Evolutionary conservation across 768 basidiomycete species (phyloP), one percentile per base, ranked within the genome.

Genomic region (Termitomyces sp.): DNA sequence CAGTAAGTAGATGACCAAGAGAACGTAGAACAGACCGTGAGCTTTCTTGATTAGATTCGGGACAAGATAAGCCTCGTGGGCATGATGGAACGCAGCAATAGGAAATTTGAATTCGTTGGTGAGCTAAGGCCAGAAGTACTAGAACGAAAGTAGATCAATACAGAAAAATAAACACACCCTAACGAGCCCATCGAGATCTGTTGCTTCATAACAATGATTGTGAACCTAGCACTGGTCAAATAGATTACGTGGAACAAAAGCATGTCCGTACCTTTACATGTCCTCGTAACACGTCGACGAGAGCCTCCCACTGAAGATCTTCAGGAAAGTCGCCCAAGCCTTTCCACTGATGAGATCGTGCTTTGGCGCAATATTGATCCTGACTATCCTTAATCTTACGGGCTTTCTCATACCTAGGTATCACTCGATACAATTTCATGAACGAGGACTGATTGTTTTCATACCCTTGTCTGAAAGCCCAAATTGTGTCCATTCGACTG

Each of bases 21-120:
- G 53, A 8, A 19, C 32, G 5, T 16, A 27, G 34, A 43, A 70
- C 84, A 53, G 50, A 79, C 79, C 90, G 62, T 79, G 89, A 44
- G 83, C 81, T 61, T 78, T 76, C 69, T 88, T 91, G 61, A 95
- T 72, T 14, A 88, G 67, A 39, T 87, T 84, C 1, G 91, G 88
- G 21, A 94, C 86, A 12, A 94, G 79, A 63, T 88, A 94, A 0
- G 90, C 85, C 63, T 93, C 90, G 55, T 84, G 83, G 1, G 91
- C 91, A 56, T 86, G 83, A 64, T 92, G 91, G 66, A 92, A 83
- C 0, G 85, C 84, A 8, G 88, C 83, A 53, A 91, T 78, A 7
- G 84, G 80, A 67, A 90, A 91, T 61, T 86, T 77, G 77, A 92
- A 94, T 66, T 94, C 91, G 62, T 93, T 89, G 40, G 89, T 82